Evolutionary conservation across 1,284 basidiomycete genomes (phyloP), one percentile per base, ranked within the genome.

Genomic region (Stereum hirsutum): DNA sequence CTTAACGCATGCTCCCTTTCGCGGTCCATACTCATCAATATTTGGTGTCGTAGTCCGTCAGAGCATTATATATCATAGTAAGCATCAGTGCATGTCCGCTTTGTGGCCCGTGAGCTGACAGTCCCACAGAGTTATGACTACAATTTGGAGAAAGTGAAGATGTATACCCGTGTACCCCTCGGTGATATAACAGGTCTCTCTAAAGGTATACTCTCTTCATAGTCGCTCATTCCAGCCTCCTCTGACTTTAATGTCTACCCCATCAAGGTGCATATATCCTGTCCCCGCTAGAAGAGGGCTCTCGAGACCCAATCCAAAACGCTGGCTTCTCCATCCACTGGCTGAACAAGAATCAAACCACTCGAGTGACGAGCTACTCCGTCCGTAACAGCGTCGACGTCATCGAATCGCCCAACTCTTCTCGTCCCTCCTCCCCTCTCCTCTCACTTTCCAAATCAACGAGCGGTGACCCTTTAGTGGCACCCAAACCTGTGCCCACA

Each of bases 131-230:
- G 81, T 55, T 94, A 92, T 59, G 91, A 95, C 63, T 94, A 91
- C 74, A 76, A 78, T 55, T 75, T 95, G 44, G 89, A 91, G 60
- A 93, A 94, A 59, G 89, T 94, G 43, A 84, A 90, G 57, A 70
- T 83, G 53, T 94, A 89, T 66, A 93, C 87, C 50, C 81, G 92
- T 32, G 79, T 98, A 41, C 91, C 90, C 3, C 72, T 96, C 28
- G 78, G 75, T 41, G 88, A 90, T 57, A 81, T 99, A 52, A 68
- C 78, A n/a, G 66, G 70, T n/a, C 80, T 98, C 17, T 78, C 78
- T 43, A 88, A 89, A 75, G 93, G 93, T 81, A 27, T 33, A 8
- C 46, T 49, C 45, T 36, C 8, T 24, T 31, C 23, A 8, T 24
- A 15, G 8, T 30, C 10, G 4, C 21, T n/a, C 23, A 25, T 11